phyloP scores from a whole-genome alignment of 1,139 yeast species.

The Yamadazyma taylorii region DNA sequence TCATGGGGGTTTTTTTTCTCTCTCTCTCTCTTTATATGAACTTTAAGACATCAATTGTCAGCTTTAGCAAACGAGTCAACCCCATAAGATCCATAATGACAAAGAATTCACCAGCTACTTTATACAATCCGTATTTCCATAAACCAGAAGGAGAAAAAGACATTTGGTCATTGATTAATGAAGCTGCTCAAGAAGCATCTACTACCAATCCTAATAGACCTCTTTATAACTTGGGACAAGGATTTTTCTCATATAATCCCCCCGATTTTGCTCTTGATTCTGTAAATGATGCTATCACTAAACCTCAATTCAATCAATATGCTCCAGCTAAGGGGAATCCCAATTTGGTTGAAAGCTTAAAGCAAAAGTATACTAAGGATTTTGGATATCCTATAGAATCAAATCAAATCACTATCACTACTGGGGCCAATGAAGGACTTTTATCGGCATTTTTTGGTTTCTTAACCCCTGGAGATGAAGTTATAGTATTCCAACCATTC shows the following conservation, averaged over 20 bases:
- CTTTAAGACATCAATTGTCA: background rate
- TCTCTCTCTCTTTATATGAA: too few relatives aligned
- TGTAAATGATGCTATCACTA: slow-evolving; percentile 71
- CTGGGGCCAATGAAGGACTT: slow-evolving; percentile 98
- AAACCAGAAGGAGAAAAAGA: slow-evolving; percentile 67
- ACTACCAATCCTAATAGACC: slow-evolving; percentile 63
- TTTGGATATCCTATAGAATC: slow-evolving; percentile 60
- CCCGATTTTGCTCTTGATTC: slow-evolving; percentile 87
- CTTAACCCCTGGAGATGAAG: slow-evolving; percentile 87
- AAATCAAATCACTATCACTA: slow-evolving; percentile 77
- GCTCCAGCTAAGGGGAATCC: slow-evolving; percentile 91
- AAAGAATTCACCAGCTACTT: slow-evolving; percentile 13
- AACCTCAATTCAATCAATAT: slow-evolving; percentile 81
- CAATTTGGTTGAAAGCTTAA: slow-evolving; percentile 63
- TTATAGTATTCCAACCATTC: slow-evolving; percentile 95
- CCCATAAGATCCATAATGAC: slow-evolving; percentile 6
- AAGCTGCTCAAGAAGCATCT: slow-evolving; percentile 72
- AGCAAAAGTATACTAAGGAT: slow-evolving; percentile 67
- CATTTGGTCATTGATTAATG: slow-evolving; percentile 93
- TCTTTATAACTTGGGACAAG: slow-evolving; percentile 89
- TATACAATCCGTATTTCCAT: slow-evolving; percentile 62
- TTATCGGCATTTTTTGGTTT: slow-evolving; percentile 82
- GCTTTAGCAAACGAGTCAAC: background rate
- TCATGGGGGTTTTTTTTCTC: too few relatives aligned
- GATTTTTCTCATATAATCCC: slow-evolving; percentile 92